Conservation (phyloP, 441 rosid species). For the Arabidopsis lyrata region DNA sequence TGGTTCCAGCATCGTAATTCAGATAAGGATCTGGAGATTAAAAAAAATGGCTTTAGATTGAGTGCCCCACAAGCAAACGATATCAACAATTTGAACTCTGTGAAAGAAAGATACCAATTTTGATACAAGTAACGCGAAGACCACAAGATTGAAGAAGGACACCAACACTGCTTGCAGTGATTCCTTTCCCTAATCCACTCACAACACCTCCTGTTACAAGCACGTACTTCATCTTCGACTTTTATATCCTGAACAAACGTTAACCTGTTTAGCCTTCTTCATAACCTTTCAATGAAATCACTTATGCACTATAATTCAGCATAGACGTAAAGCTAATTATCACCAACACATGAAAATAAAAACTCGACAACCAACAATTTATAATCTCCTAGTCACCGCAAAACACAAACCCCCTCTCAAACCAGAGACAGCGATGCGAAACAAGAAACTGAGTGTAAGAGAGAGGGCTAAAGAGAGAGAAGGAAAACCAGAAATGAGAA, state of each 20-base stretch:
- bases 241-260: neutral
- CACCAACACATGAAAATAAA: constrained; percentile 24
- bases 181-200: constrained; percentile 90
- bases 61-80: constrained; percentile 15
- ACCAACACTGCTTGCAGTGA: constrained; percentile 87
- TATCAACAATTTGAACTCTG: constrained; percentile 1
- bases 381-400: constrained; percentile 31
- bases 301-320: constrained; percentile 20
- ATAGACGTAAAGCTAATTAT: constrained; percentile 26
- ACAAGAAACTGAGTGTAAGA: neutral
- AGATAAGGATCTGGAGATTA: constrained; percentile 81
- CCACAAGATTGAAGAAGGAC: constrained; percentile 79
- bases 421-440: constrained; percentile 21
- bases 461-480: constrained; percentile 10
- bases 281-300: constrained; percentile 1
- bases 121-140: constrained; percentile 83
- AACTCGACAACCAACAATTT: constrained; percentile 2
- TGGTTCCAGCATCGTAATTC: constrained; percentile 94
- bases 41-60: neutral
- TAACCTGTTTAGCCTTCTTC: neutral
- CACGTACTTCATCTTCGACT: constrained; percentile 74
- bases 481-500: neutral
- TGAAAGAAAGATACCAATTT: constrained; percentile 62
- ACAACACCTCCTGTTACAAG: constrained; percentile 92
- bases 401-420: constrained; percentile 30